Conservation (phyloP, 2,329 filamentous ascomycete species). For the Aspergillus alliaceus region DNA sequence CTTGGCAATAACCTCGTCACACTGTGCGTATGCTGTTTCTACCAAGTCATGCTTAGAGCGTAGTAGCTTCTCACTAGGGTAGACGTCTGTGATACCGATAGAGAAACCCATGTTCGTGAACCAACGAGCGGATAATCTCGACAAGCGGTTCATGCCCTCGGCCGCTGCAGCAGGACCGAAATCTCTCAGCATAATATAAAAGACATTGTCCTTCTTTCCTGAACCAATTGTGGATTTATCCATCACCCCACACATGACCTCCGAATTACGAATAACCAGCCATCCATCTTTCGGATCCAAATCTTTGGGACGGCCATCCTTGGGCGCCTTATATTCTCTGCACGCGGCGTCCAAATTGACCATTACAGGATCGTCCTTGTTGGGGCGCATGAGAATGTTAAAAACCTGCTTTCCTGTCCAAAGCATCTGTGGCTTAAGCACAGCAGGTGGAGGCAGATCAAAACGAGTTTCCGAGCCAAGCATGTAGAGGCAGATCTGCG, state of each 20-base stretch:
- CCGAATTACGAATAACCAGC: conserved; percentile 91
- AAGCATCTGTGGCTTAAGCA: conserved; percentile 78
- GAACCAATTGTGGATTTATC: conserved; percentile 97
- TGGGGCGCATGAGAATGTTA: conserved; percentile 86
- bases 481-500: conserved; percentile 92
- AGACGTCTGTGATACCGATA: conserved; percentile 93
- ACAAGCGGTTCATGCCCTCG: conserved; percentile 87
- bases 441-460: conserved; percentile 81
- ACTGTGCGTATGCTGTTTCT: conserved; percentile 73
- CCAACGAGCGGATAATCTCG: conserved; percentile 84
- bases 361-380: conserved; percentile 75
- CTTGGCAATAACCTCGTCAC: conserved; percentile 76
- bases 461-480: conserved; percentile 75
- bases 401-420: conserved; percentile 99
- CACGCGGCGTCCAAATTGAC: conserved; percentile 94
- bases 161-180: conserved; percentile 88
- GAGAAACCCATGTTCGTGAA: conserved; percentile 92
- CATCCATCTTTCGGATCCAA: conserved; percentile 87
- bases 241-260: conserved; percentile 96
- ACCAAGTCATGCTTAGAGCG: conserved; percentile 75
- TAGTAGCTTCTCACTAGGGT: conserved; percentile 71
- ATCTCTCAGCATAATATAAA: conserved; percentile 94
- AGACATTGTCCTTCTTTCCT: conserved; percentile 96
- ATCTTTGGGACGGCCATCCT: conserved; percentile 45
- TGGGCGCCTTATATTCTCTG: conserved; percentile 62